Evolutionary conservation across 768 basidiomycete genomes (phyloP), one percentile per base, ranked within the genome.

Genomic region (Agrocybe praecox): DNA sequence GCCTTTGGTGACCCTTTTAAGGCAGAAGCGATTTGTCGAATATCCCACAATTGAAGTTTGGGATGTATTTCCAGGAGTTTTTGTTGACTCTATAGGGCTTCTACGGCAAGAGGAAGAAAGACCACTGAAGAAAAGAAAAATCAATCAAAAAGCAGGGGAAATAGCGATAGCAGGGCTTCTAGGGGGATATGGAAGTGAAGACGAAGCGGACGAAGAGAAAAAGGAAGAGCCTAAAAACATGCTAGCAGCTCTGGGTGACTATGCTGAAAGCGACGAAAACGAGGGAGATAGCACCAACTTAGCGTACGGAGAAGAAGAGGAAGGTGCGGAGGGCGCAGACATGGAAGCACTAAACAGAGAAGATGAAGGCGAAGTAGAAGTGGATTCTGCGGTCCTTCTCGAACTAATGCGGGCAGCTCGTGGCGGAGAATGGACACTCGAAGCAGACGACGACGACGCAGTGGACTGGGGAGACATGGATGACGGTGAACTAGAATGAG

Each of bases 31-130:
- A 24, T 94, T 94, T 69, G 80, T 90, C 29, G 94, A 96, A 69
- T 96, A 84, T 65, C 94, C 94, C 7, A 87, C 86, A 1, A 84
- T 96, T 45, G 88, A 94, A 53, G 70, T 96, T 6, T 88, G 87
- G 77, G 83, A 88, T 46, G 81, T 85, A 26, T 94, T 92, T 69
- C 71, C 69, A 8, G 88, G 85, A 7, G 75, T 75, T 9, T 64
- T 92, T n/a, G 74, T 89, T 15, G 81, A 89, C 55, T 76, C 77
- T 43, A 68, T 77, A 46, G 86, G 86, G 2, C 60, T 72, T 5
- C 64, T 82, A 33, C 71, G 66, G 44, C 74, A 76, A 24, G 62
- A 72, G 34, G 71, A 69, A 14, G 73, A 78, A 57, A 73, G 71
- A 50, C 66, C 65, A 40, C 60, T 65, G 51, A 92, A 92, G 68